Evolutionary conservation across 2,329 filamentous ascomycete genomes (phyloP).

Genomic region (Rhinocladiella mackenziei): DNA sequence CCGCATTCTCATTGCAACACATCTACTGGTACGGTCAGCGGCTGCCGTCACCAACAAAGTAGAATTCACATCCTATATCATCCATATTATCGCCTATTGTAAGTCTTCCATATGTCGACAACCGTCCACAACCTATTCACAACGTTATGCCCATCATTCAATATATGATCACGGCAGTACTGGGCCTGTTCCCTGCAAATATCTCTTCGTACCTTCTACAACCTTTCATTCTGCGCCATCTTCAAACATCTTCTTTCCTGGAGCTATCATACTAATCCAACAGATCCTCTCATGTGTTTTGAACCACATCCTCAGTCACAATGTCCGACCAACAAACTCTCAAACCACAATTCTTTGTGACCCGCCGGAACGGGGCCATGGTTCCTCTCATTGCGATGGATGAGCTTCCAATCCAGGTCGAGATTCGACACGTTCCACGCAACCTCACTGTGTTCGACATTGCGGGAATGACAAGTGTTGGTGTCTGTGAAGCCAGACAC

Average conservation of each 20-base stretch:
- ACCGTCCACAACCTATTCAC: neutral
- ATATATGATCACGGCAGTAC: too few relatives aligned
- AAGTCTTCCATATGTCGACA: neutral
- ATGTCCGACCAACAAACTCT: conserved; percentile 23
- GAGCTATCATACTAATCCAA: conserved; percentile 2
- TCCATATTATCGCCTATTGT: conserved; percentile 3
- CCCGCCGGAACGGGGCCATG: conserved; percentile 40
- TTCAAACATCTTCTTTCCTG: neutral
- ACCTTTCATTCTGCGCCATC: neutral
- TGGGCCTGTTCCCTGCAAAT: too few relatives aligned
- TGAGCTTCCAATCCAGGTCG: conserved; percentile 40
- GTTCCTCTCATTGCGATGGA: conserved; percentile 45
- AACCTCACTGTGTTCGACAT: conserved; percentile 37
- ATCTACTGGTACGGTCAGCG: too few relatives aligned
- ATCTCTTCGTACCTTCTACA: neutral
- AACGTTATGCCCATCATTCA: neutral
- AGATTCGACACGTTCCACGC: conserved; percentile 39
- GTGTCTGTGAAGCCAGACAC: conserved; percentile 33
- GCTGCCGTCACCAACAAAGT: neutral
- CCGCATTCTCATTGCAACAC: neutral
- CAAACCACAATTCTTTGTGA: conserved; percentile 42
- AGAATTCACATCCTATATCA: neutral
- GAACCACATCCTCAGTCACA: neutral
- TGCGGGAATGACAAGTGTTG: conserved; percentile 43
- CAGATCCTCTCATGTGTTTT: neutral